Evolutionary conservation across 1,284 basidiomycete species (phyloP), one percentile per base, ranked within the genome.

Genomic region (Ganoderma boninense): DNA sequence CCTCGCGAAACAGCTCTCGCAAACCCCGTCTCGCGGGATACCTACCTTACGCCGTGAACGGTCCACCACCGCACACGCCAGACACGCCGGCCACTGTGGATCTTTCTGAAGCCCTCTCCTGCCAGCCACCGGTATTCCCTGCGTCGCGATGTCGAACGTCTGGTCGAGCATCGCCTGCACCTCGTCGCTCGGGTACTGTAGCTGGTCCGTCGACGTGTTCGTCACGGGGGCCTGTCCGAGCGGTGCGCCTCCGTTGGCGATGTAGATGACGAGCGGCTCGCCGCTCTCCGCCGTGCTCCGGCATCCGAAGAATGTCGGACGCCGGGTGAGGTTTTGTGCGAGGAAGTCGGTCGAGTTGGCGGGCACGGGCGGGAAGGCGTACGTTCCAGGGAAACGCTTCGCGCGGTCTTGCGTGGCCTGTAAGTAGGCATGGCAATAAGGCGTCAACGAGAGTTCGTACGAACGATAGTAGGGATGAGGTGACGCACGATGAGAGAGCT

Each of bases 231-330:
- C 67, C 62, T 80, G 75, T 6, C 84, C 84, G 29, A 78, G 76
- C 29, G 86, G 86, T 1, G 87, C 80, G 1, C 80, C 84, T 35
- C 84, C 85, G 70, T 86, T 87, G 29, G 78, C 79, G 54, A 80
- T 46, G 71, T 80, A 80, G 66, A 79, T 74, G 32, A 80, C 69
- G 68, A 80, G 76, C 38, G 78, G 77, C 26, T 72, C 76, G 35
- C 57, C 71, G 10, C 71, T 57, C 0, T 82, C 77, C 60, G 63
- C 13, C 59, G 77, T 14, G 72, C 64, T 69, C 18, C 64, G 70
- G 73, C 85, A 87, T 2, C 85, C 85, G 73, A 86, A 87, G 78
- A 87, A 86, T 0, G 84, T 84, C 2, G 85, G 84, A 8, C 79
- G 79, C 13, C 72, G 74, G 4, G 77, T 79, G 23, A 87, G 78